These are phyloP conservation scores for Xylariaceae sp. DNA, from an alignment of 2,329 filamentous ascomycete genomes.

Conservation along the genomic window DNA sequence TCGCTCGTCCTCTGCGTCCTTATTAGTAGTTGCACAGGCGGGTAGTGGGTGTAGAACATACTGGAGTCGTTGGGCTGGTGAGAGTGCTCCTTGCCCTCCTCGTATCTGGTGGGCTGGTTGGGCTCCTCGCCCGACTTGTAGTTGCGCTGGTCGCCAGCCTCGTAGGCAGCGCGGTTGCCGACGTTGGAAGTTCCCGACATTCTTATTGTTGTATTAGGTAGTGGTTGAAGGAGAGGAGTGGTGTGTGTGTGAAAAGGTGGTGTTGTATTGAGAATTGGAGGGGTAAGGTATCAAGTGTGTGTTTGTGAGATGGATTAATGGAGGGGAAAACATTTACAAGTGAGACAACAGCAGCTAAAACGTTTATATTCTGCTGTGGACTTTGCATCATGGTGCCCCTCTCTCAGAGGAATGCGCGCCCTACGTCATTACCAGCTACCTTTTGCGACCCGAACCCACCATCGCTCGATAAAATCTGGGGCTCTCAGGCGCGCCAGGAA, in stretches of 20 bases:
- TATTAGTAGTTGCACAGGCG: neutral
- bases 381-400: too few species aligned
- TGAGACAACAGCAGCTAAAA: too few species aligned
- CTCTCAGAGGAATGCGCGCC: too few species aligned
- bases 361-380: too few species aligned
- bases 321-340: too few species aligned
- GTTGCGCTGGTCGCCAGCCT: slow-evolving; percentile 74
- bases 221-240: too few species aligned
- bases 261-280: too few species aligned
- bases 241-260: too few species aligned
- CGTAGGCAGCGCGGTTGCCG: slow-evolving; percentile 65
- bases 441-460: too few species aligned
- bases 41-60: slow-evolving; percentile 38
- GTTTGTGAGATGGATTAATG: neutral
- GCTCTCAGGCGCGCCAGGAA: too few species aligned
- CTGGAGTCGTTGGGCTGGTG: slow-evolving; percentile 71
- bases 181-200: slow-evolving; percentile 58
- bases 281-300: neutral
- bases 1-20: slow-evolving; percentile 61
- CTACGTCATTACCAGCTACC: neutral
- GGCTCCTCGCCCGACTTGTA: slow-evolving; percentile 50
- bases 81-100: slow-evolving; percentile 69
- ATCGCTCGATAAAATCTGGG: too few species aligned
- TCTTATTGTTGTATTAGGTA: slow-evolving; percentile 14
- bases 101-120: slow-evolving; percentile 54